A percentile compares a stretch with the other conserved stretches of the same genome.
Evolutionary conservation across 768 basidiomycete genomes (phyloP).

Genomic region (Pleurotus djamor): DNA sequence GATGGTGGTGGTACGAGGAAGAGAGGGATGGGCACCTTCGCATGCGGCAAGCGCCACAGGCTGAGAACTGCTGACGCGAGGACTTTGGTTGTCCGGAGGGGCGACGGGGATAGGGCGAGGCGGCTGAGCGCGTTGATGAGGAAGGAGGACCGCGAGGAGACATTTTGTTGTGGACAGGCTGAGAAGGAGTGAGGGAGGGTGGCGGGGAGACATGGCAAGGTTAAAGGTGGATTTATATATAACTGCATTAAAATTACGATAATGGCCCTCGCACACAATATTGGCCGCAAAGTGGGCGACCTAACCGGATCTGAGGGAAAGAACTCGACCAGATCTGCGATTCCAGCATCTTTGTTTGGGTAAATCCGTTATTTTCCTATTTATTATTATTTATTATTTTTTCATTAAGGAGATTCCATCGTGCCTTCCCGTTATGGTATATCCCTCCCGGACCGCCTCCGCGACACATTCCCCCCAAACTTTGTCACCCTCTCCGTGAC

Average conservation of each 20-base stretch:
- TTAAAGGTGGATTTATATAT: slow-evolving; percentile 22
- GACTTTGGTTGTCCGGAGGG: slow-evolving; percentile 68
- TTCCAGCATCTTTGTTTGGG: not conserved
- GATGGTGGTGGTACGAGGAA: slow-evolving; percentile 8
- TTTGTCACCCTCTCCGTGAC: slow-evolving; percentile 5
- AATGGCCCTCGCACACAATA: slow-evolving; percentile 2
- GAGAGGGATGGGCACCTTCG: slow-evolving; percentile 48
- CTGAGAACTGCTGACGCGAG: slow-evolving; percentile 83
- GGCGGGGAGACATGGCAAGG: slow-evolving; percentile 24
- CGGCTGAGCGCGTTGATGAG: slow-evolving; percentile 14
- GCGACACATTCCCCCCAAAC: slow-evolving; percentile 7
- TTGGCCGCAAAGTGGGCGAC: slow-evolving; percentile 8
- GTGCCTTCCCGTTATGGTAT: not conserved
- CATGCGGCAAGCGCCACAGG: slow-evolving; percentile 92
- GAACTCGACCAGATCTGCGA: slow-evolving; percentile 1
- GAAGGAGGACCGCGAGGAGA: slow-evolving; percentile 51
- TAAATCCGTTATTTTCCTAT: not conserved
- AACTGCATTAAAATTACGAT: slow-evolving; percentile 24
- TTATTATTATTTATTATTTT: not conserved
- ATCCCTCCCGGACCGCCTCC: slow-evolving; percentile 6
- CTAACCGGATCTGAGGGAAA: slow-evolving; percentile 6
- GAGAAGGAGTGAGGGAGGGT: slow-evolving; percentile 20
- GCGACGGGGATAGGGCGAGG: slow-evolving; percentile 45
- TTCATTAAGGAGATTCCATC: not conserved
- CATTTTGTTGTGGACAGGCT: slow-evolving; percentile 32